These are phyloP conservation scores for Centella asiatica DNA, from an alignment of 129 eudicot species.

Conservation along the genomic window DNA sequence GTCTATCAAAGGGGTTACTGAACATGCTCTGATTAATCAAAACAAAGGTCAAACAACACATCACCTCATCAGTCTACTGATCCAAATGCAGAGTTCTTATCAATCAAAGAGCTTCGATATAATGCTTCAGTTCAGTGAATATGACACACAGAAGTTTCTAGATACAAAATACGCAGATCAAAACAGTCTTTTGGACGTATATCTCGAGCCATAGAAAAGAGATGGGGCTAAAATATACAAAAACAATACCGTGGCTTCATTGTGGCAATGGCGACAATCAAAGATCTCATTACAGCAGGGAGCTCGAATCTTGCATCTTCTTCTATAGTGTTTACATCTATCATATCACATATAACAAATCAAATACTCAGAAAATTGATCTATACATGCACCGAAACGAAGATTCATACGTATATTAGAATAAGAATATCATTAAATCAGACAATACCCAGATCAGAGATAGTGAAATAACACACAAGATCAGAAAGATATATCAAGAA, in stretches of 20 bases:
- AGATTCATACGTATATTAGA: not conserved
- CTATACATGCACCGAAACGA: not conserved
- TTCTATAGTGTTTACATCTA: conserved; percentile 93
- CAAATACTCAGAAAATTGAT: conserved; percentile 1
- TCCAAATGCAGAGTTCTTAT: conserved; percentile 7
- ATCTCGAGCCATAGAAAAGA: not conserved
- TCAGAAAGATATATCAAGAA: not conserved
- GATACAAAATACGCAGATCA: not conserved
- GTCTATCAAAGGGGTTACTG: conserved; percentile 54
- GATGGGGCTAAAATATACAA: not conserved
- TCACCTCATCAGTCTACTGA: not conserved
- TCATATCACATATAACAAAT: conserved; percentile 10
- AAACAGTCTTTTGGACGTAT: conserved; percentile 4
- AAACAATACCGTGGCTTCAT: conserved; percentile 62
- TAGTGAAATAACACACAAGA: not conserved
- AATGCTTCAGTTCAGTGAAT: not conserved
- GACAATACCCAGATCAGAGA: not conserved
- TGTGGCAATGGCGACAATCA: conserved; percentile 97
- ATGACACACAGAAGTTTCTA: not conserved
- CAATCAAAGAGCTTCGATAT: not conserved
- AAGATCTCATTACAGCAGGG: conserved; percentile 95
- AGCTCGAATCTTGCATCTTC: conserved; percentile 94
- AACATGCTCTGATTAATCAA: conserved; percentile 47
- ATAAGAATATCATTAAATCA: not conserved
- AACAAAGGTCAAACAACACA: conserved; percentile 11